Evolutionary conservation across 2,329 filamentous ascomycete genomes (phyloP).

Genomic region (Alternaria tenuissima): DNA sequence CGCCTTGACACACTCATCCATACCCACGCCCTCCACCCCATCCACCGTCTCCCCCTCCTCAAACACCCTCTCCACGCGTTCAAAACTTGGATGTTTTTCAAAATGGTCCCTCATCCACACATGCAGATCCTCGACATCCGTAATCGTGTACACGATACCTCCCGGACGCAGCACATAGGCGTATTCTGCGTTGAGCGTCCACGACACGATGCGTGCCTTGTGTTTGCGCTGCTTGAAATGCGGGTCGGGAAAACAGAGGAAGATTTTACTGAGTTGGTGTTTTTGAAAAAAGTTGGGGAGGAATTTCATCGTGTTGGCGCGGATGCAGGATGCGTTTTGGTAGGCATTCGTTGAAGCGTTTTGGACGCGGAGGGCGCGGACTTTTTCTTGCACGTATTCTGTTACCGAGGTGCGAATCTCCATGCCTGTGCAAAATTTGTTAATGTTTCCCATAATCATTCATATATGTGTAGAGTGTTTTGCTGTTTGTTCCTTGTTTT

Average conservation of each 20-base stretch:
- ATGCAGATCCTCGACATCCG: conserved; percentile 93
- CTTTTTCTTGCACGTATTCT: conserved; percentile 87
- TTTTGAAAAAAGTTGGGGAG: conserved; percentile 95
- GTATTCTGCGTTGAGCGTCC: conserved; percentile 90
- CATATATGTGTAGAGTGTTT: too few relatives aligned
- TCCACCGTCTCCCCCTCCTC: conserved; percentile 69
- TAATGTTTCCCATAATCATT: too few relatives aligned
- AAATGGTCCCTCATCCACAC: conserved; percentile 93
- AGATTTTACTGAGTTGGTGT: conserved; percentile 85
- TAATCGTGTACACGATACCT: conserved; percentile 93
- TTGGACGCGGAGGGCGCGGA: conserved; percentile 79
- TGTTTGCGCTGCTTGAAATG: conserved; percentile 98
- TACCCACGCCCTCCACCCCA: conserved; percentile 69
- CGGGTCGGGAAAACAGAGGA: conserved; percentile 97
- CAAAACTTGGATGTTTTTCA: conserved; percentile 78
- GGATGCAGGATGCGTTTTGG: conserved; percentile 87
- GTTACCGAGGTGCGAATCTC: conserved; percentile 93
- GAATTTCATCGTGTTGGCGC: conserved; percentile 99
- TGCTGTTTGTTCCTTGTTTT: too few relatives aligned
- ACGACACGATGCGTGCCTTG: conserved; percentile 92
- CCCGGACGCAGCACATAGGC: conserved; percentile 85
- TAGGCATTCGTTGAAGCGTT: conserved; percentile 65
- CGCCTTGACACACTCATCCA: conserved; percentile 73
- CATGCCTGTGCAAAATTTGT: conserved; percentile 69
- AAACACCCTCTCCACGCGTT: conserved; percentile 64